phyloP scores from a whole-genome alignment of 495 filamentous ascomycete genomes.

The Immersiella caudata region DNA sequence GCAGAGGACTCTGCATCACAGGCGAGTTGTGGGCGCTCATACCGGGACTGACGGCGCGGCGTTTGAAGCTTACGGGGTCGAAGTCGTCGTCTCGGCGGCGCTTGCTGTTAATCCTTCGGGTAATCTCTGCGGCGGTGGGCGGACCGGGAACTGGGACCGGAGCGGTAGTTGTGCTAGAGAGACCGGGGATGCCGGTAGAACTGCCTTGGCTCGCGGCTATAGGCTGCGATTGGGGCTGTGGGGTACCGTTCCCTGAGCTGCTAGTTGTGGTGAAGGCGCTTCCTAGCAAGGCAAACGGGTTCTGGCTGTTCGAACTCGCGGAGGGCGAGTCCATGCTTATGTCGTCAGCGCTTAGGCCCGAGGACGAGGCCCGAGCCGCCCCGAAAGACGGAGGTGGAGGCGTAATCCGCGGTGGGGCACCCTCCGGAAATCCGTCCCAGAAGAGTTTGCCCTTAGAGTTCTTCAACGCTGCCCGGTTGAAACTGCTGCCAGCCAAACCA shows the following conservation, averaged over 20 bases:
- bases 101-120: slow-evolving; percentile 69
- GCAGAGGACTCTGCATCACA: slow-evolving; percentile 78
- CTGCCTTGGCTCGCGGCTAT: slow-evolving; percentile 26
- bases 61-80: slow-evolving; percentile 86
- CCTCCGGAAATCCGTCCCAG: slow-evolving; percentile 75
- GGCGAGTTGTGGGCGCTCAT: slow-evolving; percentile 90
- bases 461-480: slow-evolving; percentile 70
- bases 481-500: slow-evolving; percentile 63
- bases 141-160: slow-evolving; percentile 27
- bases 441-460: slow-evolving; percentile 74
- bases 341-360: slow-evolving; percentile 69
- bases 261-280: slow-evolving; percentile 27
- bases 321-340: slow-evolving; percentile 74
- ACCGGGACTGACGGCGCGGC: slow-evolving; percentile 89
- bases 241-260: slow-evolving; percentile 36
- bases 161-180: slow-evolving; percentile 40
- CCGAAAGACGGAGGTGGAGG: slow-evolving; percentile 64
- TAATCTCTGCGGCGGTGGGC: slow-evolving; percentile 66
- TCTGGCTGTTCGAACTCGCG: slow-evolving; percentile 38
- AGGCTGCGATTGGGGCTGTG: slow-evolving; percentile 15
- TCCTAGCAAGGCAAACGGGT: slow-evolving; percentile 28
- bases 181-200: slow-evolving; percentile 39
- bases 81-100: slow-evolving; percentile 89
- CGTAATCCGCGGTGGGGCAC: slow-evolving; percentile 60
- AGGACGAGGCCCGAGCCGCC: slow-evolving; percentile 58